Evolutionary conservation across 176 grass and related monocot species (phyloP).

Genomic region (Zoysia japonica): DNA sequence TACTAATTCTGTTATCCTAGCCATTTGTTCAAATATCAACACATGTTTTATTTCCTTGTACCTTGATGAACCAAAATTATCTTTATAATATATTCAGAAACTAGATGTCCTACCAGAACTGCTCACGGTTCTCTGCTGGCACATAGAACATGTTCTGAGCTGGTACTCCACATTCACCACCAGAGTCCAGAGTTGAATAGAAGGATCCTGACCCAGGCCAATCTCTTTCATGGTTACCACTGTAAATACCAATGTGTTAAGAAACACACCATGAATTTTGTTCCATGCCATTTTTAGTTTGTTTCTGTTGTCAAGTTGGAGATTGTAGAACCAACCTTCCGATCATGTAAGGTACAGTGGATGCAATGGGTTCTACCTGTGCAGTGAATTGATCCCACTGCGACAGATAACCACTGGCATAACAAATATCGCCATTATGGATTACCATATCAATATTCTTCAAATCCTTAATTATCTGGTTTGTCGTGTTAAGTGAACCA

Average conservation of each 20-base stretch:
- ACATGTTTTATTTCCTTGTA: not conserved
- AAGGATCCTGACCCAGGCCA: slow-evolving; percentile 95
- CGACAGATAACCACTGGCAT: slow-evolving; percentile 90
- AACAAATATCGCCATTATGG: slow-evolving; percentile 79
- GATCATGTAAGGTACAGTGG: slow-evolving; percentile 83
- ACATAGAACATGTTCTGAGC: slow-evolving; percentile 94
- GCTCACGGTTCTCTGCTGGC: slow-evolving; percentile 75
- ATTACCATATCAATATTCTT: slow-evolving; percentile 87
- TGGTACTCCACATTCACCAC: slow-evolving; percentile 85
- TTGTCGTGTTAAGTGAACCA: slow-evolving; percentile 82
- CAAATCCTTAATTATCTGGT: slow-evolving; percentile 80
- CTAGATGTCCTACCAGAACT: slow-evolving; percentile 62
- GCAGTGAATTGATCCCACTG: slow-evolving; percentile 97
- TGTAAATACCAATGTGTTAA: slow-evolving; percentile 48
- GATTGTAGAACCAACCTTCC: slow-evolving; percentile 54
- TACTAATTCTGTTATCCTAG: not conserved
- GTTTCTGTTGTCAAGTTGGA: slow-evolving; percentile 9
- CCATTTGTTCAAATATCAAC: not conserved
- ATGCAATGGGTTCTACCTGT: slow-evolving; percentile 85
- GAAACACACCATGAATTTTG: not conserved
- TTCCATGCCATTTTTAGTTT: not conserved
- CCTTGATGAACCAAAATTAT: too few relatives aligned
- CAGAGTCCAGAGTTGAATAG: slow-evolving; percentile 79
- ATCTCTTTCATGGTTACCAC: slow-evolving; percentile 93
- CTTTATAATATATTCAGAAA: not conserved